Percentiles rank a stretch among this genome's conserved stretches.
Evolutionary conservation across 805 yeast genomes (phyloP).

Genomic region (Metschnikowia rubicola): DNA sequence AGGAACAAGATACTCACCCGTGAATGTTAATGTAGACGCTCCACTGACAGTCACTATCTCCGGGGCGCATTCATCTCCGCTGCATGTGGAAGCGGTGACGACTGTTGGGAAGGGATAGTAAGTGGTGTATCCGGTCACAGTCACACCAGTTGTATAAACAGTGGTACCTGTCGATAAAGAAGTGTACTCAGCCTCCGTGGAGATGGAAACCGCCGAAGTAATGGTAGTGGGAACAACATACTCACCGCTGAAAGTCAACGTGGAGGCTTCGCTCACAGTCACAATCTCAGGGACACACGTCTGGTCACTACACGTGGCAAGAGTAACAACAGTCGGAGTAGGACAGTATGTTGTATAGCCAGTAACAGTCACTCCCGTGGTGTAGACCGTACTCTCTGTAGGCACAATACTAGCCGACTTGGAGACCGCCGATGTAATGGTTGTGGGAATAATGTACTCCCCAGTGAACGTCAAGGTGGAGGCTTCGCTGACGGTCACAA

Average conservation of each 20-base stretch:
- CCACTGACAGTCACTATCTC: conserved; percentile 25
- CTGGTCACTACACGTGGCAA: conserved; percentile 30
- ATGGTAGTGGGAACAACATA: not conserved
- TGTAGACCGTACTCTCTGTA: conserved; percentile 17
- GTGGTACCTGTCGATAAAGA: not conserved
- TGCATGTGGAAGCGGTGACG: conserved; percentile 33
- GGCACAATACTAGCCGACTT: conserved; percentile 13
- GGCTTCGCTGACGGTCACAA: conserved; percentile 28
- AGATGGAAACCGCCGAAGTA: not conserved
- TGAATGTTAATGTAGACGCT: conserved; percentile 32
- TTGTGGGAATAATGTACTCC: conserved; percentile 26
- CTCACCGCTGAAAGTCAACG: conserved; percentile 20
- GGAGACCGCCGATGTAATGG: conserved; percentile 21
- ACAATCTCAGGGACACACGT: conserved; percentile 25
- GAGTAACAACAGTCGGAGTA: conserved; percentile 29
- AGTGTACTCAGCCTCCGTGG: not conserved
- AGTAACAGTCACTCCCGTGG: conserved; percentile 3
- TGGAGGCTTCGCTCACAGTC: conserved; percentile 29
- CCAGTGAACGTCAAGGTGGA: conserved; percentile 34
- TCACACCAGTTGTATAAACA: not conserved
- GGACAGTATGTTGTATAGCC: conserved; percentile 2
- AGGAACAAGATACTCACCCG: conserved; percentile 30
- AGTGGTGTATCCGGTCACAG: conserved; percentile 5
- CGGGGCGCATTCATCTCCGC: conserved; percentile 26
- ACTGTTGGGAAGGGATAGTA: conserved; percentile 22